phyloP scores from a whole-genome alignment of 1,284 basidiomycete genomes.

The Puccinia coronata region DNA sequence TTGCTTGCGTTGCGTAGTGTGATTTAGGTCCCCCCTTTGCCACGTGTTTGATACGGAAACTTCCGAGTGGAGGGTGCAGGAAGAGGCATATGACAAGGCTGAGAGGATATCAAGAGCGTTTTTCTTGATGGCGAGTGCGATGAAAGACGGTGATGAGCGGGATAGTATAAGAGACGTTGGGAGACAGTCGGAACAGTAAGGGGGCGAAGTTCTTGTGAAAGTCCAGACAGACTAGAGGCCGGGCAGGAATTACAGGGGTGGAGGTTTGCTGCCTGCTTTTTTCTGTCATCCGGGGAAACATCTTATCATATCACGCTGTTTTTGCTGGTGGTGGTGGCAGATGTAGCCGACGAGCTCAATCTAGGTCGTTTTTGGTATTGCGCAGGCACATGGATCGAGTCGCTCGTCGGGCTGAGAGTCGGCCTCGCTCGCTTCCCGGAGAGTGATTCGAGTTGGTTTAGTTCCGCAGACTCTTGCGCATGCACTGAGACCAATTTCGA shows the following conservation, averaged over 20 bases:
- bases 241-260: neutral
- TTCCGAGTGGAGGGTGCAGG: no score
- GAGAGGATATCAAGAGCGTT: no score
- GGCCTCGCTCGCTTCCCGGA: conserved; percentile 6
- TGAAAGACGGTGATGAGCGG: neutral
- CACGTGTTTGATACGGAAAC: no score
- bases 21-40: no score
- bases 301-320: neutral
- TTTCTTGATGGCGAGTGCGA: neutral
- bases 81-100: no score
- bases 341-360: neutral
- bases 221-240: neutral
- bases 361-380: conserved; percentile 20
- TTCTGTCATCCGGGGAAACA: neutral
- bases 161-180: neutral
- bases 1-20: no score
- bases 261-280: neutral
- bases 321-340: conserved; percentile 2
- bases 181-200: neutral
- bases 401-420: neutral
- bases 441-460: conserved; percentile 1
- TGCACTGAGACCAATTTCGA: conserved; percentile 17
- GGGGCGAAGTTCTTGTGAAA: neutral
- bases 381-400: conserved; percentile 27
- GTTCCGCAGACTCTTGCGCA: conserved; percentile 23